Percentiles rank a stretch among this genome's conserved stretches.
Conservation (phyloP, 805 yeast genomes). For the Lachancea sp. region DNA sequence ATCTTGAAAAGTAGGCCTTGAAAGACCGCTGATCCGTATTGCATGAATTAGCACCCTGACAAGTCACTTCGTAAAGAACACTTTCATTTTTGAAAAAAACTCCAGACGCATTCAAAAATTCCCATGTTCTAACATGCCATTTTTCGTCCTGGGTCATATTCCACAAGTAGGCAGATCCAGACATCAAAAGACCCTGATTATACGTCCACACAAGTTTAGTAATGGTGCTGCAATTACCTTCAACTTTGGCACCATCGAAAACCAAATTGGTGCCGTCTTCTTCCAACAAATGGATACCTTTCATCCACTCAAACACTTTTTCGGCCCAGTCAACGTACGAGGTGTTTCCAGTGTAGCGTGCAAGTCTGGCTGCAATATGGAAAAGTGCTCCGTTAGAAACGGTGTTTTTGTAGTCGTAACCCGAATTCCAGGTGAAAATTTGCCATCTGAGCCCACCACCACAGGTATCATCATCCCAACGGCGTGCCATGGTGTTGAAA, state of each 20-base stretch:
- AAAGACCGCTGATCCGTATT: constrained; percentile 88
- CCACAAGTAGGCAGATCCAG: constrained; percentile 78
- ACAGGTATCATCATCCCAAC: constrained; percentile 78
- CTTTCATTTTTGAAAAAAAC: constrained; percentile 52
- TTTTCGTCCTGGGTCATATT: constrained; percentile 54
- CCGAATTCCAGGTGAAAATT: constrained; percentile 88
- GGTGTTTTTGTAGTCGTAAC: constrained; percentile 87
- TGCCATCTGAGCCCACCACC: constrained; percentile 96
- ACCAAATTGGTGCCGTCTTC: constrained; percentile 36
- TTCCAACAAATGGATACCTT: constrained; percentile 42
- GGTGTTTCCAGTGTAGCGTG: constrained; percentile 70
- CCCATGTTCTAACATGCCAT: constrained; percentile 61
- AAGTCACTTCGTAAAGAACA: constrained; percentile 76
- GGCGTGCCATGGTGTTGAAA: constrained; percentile 78
- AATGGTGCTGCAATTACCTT: constrained; percentile 54
- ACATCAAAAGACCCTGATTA: constrained; percentile 71
- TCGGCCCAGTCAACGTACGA: constrained; percentile 73
- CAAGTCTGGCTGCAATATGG: constrained; percentile 80
- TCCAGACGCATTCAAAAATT: constrained; percentile 47
- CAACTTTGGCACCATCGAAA: constrained; percentile 62
- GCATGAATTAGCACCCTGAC: constrained; percentile 61
- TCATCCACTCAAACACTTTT: constrained; percentile 76
- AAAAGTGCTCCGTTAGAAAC: constrained; percentile 88
- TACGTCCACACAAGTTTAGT: constrained; percentile 74
- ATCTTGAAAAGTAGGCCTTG: constrained; percentile 75